Evolutionary conservation across 129 eudicot species (phyloP), one percentile per base, ranked within the genome.

Genomic region (Smallanthus sonchifolius): DNA sequence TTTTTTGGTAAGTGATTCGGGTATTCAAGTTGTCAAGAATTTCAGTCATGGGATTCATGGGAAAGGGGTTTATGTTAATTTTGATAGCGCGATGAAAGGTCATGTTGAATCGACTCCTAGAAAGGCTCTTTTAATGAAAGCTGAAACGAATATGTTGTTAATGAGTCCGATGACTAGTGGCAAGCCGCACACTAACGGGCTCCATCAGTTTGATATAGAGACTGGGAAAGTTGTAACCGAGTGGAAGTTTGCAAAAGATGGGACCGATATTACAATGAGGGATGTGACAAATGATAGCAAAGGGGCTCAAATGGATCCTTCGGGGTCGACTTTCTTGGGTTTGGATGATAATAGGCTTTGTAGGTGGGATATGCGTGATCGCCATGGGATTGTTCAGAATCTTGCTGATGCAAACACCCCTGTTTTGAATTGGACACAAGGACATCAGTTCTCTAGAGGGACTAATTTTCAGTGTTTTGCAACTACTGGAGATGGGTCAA

Each of bases 291-390:
- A 91, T 68, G 99, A 94, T 43, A 88, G 77, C 72, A 94, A 94
- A 69, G 96, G 97, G 19, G 94, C 99, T 72, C 99, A 94, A 65
- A 78, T 94, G 84, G 99, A 94, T 54, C 99, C 98, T 17, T 80
- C 96, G 0, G 99, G 99, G 0, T 91, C 99, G 3, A 94, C 99
- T n/a, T 94, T 94, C 80, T 84, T 94, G 84, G 99, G 99, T 6
- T 77, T 94, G 81, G 99, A 94, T 82, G 97, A 94, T 72, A 94
- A 88, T 30, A 67, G 99, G 74, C 73, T 94, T 65, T 94, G 99
- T 40, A 82, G 97, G 71, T 94, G 99, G 99, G 99, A 94, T 85
- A 94, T 94, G 99, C 87, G 99, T 16, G 99, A 94, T 32, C 79
- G 91, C 14, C 77, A 83, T 75, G 99, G 99, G 19, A 88, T 91